Percentiles rank a stretch among this genome's conserved stretches.
Conservation (phyloP, 2,329 filamentous ascomycete genomes). For the Hymenoscyphus scutula region DNA sequence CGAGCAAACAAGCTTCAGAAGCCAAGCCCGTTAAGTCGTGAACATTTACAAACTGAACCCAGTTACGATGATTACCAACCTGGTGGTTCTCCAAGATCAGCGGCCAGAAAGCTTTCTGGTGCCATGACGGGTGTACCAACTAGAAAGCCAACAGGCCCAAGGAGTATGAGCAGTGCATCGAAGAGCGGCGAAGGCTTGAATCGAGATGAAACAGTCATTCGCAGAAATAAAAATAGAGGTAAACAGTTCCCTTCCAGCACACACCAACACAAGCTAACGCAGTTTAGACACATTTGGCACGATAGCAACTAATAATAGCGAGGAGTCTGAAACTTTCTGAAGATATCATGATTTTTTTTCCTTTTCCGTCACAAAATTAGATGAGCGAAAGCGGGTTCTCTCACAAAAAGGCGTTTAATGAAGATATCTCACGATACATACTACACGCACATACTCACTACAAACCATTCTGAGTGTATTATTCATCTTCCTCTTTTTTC, state of each 20-base stretch:
- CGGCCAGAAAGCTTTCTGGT: slow-evolving; percentile 29
- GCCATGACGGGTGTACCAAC: slow-evolving; percentile 30
- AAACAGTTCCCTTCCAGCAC: slow-evolving; percentile 28
- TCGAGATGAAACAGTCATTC: slow-evolving; percentile 32
- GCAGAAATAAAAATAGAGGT: slow-evolving; percentile 52
- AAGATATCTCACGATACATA: slow-evolving; percentile 7
- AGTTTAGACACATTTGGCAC: slow-evolving; percentile 47
- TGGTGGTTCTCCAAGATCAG: slow-evolving; percentile 27
- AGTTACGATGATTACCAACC: slow-evolving; percentile 24
- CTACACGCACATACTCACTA: slow-evolving; percentile 1
- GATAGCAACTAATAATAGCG: slow-evolving; percentile 44
- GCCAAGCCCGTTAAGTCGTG: slow-evolving; percentile 55
- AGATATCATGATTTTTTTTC: not conserved
- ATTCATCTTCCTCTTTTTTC: not conserved
- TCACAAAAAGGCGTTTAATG: slow-evolving; percentile 1
- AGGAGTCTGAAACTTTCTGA: slow-evolving; percentile 53
- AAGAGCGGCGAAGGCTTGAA: slow-evolving; percentile 30
- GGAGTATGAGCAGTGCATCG: slow-evolving; percentile 35
- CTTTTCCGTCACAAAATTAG: slow-evolving; percentile 5
- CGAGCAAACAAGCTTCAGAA: slow-evolving; percentile 53
- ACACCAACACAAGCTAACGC: not conserved
- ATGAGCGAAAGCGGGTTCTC: not conserved
- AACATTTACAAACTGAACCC: slow-evolving; percentile 40
- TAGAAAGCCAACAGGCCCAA: slow-evolving; percentile 37
- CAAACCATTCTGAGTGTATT: not conserved